Conservation (phyloP, 176 grass and related monocot species). For the Stipa capillata region DNA sequence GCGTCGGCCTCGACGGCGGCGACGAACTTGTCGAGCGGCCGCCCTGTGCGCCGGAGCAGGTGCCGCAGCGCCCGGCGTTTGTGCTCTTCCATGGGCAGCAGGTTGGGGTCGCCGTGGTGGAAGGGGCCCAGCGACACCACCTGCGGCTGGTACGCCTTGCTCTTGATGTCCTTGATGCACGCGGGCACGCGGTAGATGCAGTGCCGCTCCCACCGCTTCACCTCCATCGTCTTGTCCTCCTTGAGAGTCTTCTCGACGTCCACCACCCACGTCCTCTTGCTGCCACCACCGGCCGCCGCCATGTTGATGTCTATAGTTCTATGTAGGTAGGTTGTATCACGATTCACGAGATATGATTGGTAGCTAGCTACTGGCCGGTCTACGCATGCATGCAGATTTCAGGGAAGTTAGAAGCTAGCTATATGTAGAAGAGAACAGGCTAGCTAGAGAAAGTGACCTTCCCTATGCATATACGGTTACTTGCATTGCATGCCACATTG, state of each 20-base stretch:
- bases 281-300: background rate
- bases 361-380: background rate
- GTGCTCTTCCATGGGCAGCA: slow-evolving; percentile 65
- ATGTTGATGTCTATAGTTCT: background rate
- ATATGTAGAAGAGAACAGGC: background rate
- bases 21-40: background rate
- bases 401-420: background rate
- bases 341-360: background rate
- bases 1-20: background rate
- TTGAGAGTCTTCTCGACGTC: slow-evolving; percentile 35
- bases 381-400: background rate
- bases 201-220: slow-evolving; percentile 43
- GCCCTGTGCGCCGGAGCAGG: slow-evolving; percentile 11
- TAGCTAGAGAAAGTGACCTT: background rate
- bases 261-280: slow-evolving; percentile 33
- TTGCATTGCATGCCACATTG: slow-evolving; percentile 12
- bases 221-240: slow-evolving; percentile 26
- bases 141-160: slow-evolving; percentile 55
- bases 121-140: slow-evolving; percentile 71
- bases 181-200: slow-evolving; percentile 62
- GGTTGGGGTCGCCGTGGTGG: slow-evolving; percentile 26
- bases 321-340: too few relatives aligned
- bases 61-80: slow-evolving; percentile 50
- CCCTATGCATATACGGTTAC: background rate
- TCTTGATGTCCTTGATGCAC: slow-evolving; percentile 57